phyloP scores from a whole-genome alignment of 1,284 basidiomycete genomes.

The Thelephora terrestris region DNA sequence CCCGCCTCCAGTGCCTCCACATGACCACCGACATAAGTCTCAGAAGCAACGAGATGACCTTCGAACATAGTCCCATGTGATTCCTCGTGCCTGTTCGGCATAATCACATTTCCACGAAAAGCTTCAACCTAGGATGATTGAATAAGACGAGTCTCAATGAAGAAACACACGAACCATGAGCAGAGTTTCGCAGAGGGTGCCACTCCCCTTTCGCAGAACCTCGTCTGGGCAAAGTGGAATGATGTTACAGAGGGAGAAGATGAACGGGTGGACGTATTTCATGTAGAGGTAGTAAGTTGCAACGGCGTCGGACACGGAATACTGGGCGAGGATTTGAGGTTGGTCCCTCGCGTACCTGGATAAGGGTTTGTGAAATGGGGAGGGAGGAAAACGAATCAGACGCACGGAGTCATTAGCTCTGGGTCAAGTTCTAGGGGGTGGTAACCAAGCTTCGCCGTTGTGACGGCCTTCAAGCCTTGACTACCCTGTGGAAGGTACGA shows the following conservation, averaged over 20 bases:
- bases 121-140: slow-evolving; percentile 74
- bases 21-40: slow-evolving; percentile 98
- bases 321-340: slow-evolving; percentile 91
- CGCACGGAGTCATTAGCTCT: slow-evolving; percentile 97
- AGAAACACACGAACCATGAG: slow-evolving; percentile 70
- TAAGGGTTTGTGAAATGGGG: neutral
- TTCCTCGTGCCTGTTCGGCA: slow-evolving; percentile 98
- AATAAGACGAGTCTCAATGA: neutral
- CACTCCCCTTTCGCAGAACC: slow-evolving; percentile 91
- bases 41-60: slow-evolving; percentile 91
- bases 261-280: slow-evolving; percentile 99
- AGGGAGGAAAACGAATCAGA: slow-evolving; percentile 9
- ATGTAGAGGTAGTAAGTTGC: slow-evolving; percentile 99
- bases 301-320: slow-evolving; percentile 99
- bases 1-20: slow-evolving; percentile 98
- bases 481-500: slow-evolving; percentile 99
- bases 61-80: slow-evolving; percentile 89
- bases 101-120: slow-evolving; percentile 84
- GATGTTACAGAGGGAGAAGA: slow-evolving; percentile 99
- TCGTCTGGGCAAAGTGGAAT: slow-evolving; percentile 97
- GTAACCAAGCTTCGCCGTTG: slow-evolving; percentile 94
- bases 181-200: slow-evolving; percentile 95
- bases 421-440: slow-evolving; percentile 97
- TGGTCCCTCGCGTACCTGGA: slow-evolving; percentile 91
- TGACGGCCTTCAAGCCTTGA: slow-evolving; percentile 98